Evolutionary conservation across 495 filamentous ascomycete species (phyloP).

Genomic region (Amphirosellinia nigrospora): DNA sequence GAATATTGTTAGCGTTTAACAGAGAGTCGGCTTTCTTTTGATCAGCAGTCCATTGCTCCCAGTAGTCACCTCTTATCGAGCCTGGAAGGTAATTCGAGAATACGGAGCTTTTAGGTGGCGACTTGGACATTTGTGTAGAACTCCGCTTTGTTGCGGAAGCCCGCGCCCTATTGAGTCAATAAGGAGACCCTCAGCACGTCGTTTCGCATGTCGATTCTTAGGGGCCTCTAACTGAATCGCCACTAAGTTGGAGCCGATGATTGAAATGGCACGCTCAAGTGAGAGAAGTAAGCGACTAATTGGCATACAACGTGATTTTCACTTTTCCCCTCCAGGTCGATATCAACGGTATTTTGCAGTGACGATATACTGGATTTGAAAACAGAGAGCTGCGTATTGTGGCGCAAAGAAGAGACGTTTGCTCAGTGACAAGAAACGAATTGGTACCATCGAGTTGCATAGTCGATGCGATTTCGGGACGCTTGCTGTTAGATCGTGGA

Average conservation of each 20-base stretch:
- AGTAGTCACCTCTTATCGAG: constrained; percentile 43
- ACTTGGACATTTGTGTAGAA: constrained; percentile 21
- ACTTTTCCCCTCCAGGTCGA: constrained; percentile 41
- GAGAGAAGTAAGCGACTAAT: constrained; percentile 67
- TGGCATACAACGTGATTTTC: constrained; percentile 37
- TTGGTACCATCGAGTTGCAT: constrained; percentile 43
- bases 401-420: constrained; percentile 56
- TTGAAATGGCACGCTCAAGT: constrained; percentile 65
- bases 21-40: constrained; percentile 54
- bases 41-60: constrained; percentile 42
- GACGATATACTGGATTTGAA: constrained; percentile 74
- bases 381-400: constrained; percentile 53
- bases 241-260: constrained; percentile 61
- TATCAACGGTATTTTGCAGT: constrained; percentile 59
- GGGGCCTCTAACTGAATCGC: constrained; percentile 70
- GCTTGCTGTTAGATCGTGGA: constrained; percentile 58
- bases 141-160: constrained; percentile 36
- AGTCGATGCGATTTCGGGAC: constrained; percentile 51
- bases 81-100: constrained; percentile 49
- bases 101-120: constrained; percentile 34
- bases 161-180: constrained; percentile 75
- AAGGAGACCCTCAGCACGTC: constrained; percentile 68
- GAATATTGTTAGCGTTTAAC: constrained; percentile 49
- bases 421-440: constrained; percentile 62
- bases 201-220: constrained; percentile 61